Conservation (phyloP, 345 rosid species). For the Salix brachista region DNA sequence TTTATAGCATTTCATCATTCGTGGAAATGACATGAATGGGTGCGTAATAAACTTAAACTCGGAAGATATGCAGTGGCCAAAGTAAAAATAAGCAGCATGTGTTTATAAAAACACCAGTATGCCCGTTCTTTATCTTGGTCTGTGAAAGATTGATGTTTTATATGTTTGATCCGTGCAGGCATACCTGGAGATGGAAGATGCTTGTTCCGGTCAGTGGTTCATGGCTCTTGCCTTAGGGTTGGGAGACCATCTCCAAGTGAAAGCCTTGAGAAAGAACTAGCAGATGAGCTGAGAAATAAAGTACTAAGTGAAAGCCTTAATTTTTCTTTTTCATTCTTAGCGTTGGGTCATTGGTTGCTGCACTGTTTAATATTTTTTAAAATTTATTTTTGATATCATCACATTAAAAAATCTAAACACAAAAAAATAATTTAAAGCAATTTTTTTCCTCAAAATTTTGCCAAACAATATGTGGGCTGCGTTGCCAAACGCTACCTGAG, state of each 20-base stretch:
- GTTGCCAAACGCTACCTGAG: too few relatives aligned
- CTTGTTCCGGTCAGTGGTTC: slow-evolving; percentile 61
- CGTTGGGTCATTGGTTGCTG: background rate
- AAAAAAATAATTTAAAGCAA: too few relatives aligned
- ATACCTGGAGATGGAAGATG: slow-evolving; percentile 72
- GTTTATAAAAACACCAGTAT: background rate
- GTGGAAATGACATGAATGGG: too few relatives aligned
- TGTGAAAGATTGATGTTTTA: background rate
- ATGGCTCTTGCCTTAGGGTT: slow-evolving; percentile 45
- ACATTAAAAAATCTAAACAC: too few relatives aligned
- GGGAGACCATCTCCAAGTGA: slow-evolving; percentile 59
- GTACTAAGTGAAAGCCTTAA: slow-evolving; percentile 18
- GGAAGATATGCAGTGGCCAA: background rate
- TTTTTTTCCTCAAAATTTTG: too few relatives aligned
- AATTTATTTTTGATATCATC: too few relatives aligned
- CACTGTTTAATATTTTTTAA: background rate
- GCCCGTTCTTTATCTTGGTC: background rate
- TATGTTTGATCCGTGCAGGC: slow-evolving; percentile 30
- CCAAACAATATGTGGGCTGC: too few relatives aligned
- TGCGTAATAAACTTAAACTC: background rate
- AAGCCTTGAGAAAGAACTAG: slow-evolving; percentile 49
- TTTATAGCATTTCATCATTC: too few relatives aligned
- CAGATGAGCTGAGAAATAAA: slow-evolving; percentile 61
- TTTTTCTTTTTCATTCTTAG: background rate
- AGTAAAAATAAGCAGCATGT: background rate